phyloP scores from a whole-genome alignment of 139 green algal species.

The Bryopsis sp. region DNA sequence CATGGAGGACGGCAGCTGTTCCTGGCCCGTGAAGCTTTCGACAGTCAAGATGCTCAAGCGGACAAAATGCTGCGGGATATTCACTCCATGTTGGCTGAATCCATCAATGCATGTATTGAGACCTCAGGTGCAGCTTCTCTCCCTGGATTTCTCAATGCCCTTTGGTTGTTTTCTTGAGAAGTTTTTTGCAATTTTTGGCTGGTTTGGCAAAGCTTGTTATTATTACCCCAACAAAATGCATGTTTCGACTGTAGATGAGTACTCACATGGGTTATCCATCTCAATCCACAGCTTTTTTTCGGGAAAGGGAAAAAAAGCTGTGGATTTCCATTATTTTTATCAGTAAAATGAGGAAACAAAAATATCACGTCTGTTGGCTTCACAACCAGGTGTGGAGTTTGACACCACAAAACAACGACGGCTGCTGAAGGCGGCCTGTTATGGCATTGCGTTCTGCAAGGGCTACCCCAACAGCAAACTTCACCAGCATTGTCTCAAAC shows the following conservation, averaged over 20 bases:
- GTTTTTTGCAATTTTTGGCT: not conserved
- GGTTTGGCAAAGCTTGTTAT: not conserved
- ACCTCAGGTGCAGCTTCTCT: conserved; percentile 33
- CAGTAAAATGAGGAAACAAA: too few relatives aligned
- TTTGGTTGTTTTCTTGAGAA: conserved; percentile 14
- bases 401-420: conserved; percentile 19
- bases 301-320: too few relatives aligned
- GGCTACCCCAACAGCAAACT: conserved; percentile 30
- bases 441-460: conserved; percentile 57
- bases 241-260: too few relatives aligned
- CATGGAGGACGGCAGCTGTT: conserved; percentile 41
- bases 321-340: too few relatives aligned
- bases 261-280: too few relatives aligned
- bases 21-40: conserved; percentile 71
- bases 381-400: not conserved
- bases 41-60: conserved; percentile 40
- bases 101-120: conserved; percentile 48
- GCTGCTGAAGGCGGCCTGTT: conserved; percentile 51
- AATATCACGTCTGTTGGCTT: too few relatives aligned
- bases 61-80: conserved; percentile 49
- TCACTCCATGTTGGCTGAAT: conserved; percentile 32
- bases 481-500: conserved; percentile 27
- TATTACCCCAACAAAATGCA: not conserved
- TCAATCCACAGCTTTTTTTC: too few relatives aligned
- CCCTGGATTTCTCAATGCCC: not conserved